Percentiles rank a stretch among this genome's conserved stretches.
These are phyloP conservation scores for Delonix regia DNA, from an alignment of 306 rosid genomes.

Conservation along the genomic window DNA sequence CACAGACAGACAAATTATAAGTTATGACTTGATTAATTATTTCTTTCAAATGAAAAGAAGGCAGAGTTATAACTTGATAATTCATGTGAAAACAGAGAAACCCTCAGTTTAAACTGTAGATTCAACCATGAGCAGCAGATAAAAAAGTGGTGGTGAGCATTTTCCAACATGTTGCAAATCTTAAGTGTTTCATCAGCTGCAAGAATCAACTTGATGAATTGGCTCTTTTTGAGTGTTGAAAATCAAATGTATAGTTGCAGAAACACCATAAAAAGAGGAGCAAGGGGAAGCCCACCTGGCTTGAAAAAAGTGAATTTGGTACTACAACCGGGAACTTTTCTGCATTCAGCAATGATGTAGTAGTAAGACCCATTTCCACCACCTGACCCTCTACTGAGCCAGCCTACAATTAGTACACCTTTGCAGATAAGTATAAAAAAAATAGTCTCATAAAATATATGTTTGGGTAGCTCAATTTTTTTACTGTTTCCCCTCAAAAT, in stretches of 20 bases:
- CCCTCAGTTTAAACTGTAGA: background rate
- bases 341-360: conserved; percentile 77
- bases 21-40: background rate
- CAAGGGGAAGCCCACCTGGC: conserved; percentile 61
- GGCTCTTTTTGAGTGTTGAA: background rate
- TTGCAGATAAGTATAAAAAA: conserved; percentile 22
- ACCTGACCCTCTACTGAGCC: conserved; percentile 94
- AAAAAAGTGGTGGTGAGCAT: background rate
- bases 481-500: conserved; percentile 15
- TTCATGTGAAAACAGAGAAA: background rate
- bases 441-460: background rate
- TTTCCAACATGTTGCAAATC: conserved; percentile 8
- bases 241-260: conserved; percentile 19
- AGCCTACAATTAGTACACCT: conserved; percentile 60
- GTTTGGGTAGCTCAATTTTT: background rate
- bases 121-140: background rate
- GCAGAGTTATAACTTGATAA: background rate
- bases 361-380: conserved; percentile 90
- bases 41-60: background rate
- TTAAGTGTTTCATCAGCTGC: background rate
- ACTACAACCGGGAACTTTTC: conserved; percentile 92
- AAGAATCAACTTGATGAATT: conserved; percentile 12
- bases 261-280: background rate
- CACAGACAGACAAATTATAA: background rate
- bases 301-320: conserved; percentile 86